These are phyloP conservation scores for Patellaria atrata DNA, from an alignment of 495 filamentous ascomycete species.

Conservation along the genomic window DNA sequence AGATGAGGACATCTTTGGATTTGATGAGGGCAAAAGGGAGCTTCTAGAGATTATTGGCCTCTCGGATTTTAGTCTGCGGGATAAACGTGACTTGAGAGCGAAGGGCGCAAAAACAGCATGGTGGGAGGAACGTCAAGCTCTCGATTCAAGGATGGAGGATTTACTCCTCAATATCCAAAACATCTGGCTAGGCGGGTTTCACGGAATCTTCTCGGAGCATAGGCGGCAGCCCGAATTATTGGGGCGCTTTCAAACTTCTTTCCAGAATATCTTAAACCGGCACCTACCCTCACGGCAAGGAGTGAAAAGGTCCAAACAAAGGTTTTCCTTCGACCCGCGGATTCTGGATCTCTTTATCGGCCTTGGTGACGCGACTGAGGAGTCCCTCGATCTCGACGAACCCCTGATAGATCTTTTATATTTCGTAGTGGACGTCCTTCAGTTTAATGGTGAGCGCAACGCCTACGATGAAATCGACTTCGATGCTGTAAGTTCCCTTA, in stretches of 20 bases:
- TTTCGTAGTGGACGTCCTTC: constrained; percentile 89
- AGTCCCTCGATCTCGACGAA: constrained; percentile 63
- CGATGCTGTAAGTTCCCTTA: constrained; percentile 34
- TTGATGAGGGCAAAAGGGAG: constrained; percentile 59
- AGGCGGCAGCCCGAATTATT: constrained; percentile 44
- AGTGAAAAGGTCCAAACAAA: constrained; percentile 28
- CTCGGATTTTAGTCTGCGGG: constrained; percentile 71
- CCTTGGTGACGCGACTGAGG: constrained; percentile 53
- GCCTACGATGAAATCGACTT: constrained; percentile 98
- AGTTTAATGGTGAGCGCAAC: constrained; percentile 91
- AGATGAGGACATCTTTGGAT: constrained; percentile 72
- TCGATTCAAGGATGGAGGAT: constrained; percentile 64
- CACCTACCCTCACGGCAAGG: constrained; percentile 79
- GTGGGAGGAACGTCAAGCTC: constrained; percentile 72
- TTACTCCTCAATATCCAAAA: constrained; percentile 75
- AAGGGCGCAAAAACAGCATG: constrained; percentile 58
- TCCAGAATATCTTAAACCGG: constrained; percentile 71
- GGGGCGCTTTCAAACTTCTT: constrained; percentile 56
- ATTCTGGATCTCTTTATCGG: constrained; percentile 82
- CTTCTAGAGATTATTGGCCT: constrained; percentile 65
- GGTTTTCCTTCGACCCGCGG: constrained; percentile 53
- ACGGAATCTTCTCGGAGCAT: constrained; percentile 72
- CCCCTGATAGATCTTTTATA: constrained; percentile 78
- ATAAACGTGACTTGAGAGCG: constrained; percentile 42
- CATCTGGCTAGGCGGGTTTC: constrained; percentile 90